A percentile compares a stretch with the other conserved stretches of the same genome.
phyloP scores from a whole-genome alignment of 257 asterid genomes.

The Echium plantagineum region DNA sequence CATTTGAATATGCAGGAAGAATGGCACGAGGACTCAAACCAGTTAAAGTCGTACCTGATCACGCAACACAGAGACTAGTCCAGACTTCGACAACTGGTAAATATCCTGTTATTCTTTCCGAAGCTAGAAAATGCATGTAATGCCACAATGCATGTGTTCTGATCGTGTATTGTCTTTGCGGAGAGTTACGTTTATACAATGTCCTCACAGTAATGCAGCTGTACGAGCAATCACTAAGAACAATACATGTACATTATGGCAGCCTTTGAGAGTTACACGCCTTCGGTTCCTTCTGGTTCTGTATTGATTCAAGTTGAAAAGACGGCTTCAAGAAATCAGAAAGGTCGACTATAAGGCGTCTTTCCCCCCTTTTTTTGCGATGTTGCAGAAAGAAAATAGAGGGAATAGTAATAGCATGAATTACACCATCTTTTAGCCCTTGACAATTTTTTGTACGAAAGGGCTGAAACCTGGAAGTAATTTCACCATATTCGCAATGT shows the following conservation, averaged over 20 bases:
- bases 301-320: not conserved
- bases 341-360: no score
- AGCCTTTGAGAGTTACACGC: not conserved
- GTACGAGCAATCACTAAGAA: not conserved
- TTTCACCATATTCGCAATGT: not conserved
- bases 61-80: constrained; percentile 27
- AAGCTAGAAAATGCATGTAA: not conserved
- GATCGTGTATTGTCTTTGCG: constrained; percentile 11
- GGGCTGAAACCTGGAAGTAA: not conserved
- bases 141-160: not conserved
- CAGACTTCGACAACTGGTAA: constrained; percentile 35
- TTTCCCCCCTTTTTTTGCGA: not conserved
- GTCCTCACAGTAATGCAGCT: not conserved
- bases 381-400: not conserved
- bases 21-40: constrained; percentile 49
- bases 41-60: constrained; percentile 53
- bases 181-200: constrained; percentile 16
- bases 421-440: not conserved
- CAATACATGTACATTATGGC: not conserved
- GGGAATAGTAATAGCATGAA: not conserved
- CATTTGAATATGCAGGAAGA: constrained; percentile 39
- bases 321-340: not conserved
- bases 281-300: not conserved
- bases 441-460: not conserved
- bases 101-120: not conserved